Evolutionary conservation across 345 rosid species (phyloP).

Genomic region (Eucalyptus polybractea): DNA sequence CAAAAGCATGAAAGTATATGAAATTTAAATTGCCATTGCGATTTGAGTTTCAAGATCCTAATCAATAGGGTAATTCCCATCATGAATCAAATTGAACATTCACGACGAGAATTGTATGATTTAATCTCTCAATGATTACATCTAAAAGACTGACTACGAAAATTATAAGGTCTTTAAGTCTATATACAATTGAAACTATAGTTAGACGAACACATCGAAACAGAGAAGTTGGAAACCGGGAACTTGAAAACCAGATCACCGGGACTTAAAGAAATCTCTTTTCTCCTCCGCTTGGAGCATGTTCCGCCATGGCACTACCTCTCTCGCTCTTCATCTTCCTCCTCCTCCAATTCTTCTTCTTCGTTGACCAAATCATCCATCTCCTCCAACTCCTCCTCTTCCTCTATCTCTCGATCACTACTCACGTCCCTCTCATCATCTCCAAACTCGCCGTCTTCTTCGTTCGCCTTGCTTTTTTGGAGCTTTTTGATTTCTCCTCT

Average conservation of each 20-base stretch:
- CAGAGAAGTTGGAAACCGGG: not conserved
- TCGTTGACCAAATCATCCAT: not conserved
- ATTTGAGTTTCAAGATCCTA: not conserved
- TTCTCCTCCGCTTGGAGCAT: not conserved
- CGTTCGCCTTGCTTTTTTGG: not conserved
- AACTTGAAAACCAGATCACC: not conserved
- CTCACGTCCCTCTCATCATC: not conserved
- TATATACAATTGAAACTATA: not conserved
- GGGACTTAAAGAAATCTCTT: not conserved
- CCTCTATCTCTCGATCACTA: not conserved
- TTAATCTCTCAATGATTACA: not conserved
- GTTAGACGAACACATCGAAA: not conserved
- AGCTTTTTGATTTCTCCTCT: not conserved
- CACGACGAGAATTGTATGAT: not conserved
- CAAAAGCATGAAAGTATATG: not conserved
- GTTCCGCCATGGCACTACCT: not conserved
- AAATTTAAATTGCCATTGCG: not conserved
- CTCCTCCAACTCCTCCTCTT: not conserved
- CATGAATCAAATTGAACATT: not conserved
- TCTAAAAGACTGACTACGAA: not conserved
- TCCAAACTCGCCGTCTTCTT: not conserved
- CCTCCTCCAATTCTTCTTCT: not conserved
- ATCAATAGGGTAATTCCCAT: not conserved
- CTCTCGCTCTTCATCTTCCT: not conserved
- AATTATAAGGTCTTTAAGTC: not conserved